phyloP scores from a whole-genome alignment of 2,329 filamentous ascomycete genomes.

The Aspergillus fischeri region DNA sequence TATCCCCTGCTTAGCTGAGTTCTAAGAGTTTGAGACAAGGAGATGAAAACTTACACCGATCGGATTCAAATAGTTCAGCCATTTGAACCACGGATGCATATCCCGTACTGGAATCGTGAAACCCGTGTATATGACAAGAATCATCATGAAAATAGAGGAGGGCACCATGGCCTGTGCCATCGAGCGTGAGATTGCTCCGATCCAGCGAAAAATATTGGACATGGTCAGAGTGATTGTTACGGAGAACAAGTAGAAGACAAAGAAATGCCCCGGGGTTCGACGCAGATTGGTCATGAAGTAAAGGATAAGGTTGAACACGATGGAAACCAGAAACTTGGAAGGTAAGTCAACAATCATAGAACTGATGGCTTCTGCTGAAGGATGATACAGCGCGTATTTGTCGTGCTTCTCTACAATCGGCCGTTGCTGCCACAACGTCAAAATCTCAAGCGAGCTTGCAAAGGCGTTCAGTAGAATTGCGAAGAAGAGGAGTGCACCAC shows the following conservation, averaged over 20 bases:
- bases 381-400: slow-evolving; percentile 83
- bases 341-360: slow-evolving; percentile 85
- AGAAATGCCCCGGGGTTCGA: slow-evolving; percentile 70
- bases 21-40: neutral
- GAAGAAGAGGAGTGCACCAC: slow-evolving; percentile 77
- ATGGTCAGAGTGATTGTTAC: slow-evolving; percentile 71
- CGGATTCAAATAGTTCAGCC: slow-evolving; percentile 78
- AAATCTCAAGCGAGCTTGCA: slow-evolving; percentile 70
- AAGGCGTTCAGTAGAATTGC: slow-evolving; percentile 81
- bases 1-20: neutral
- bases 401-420: slow-evolving; percentile 88
- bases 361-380: slow-evolving; percentile 79
- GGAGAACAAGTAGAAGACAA: slow-evolving; percentile 76
- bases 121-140: slow-evolving; percentile 47
- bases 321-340: slow-evolving; percentile 67
- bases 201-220: slow-evolving; percentile 81
- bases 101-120: slow-evolving; percentile 47
- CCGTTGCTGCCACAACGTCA: slow-evolving; percentile 81
- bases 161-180: slow-evolving; percentile 55
- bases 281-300: slow-evolving; percentile 86
- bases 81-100: slow-evolving; percentile 77
- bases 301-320: slow-evolving; percentile 72
- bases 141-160: slow-evolving; percentile 47
- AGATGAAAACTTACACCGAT: slow-evolving; percentile 47
- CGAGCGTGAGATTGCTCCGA: slow-evolving; percentile 69